phyloP scores from a whole-genome alignment of 2,329 filamentous ascomycete species.

The Neofusicoccum umdonicola region DNA sequence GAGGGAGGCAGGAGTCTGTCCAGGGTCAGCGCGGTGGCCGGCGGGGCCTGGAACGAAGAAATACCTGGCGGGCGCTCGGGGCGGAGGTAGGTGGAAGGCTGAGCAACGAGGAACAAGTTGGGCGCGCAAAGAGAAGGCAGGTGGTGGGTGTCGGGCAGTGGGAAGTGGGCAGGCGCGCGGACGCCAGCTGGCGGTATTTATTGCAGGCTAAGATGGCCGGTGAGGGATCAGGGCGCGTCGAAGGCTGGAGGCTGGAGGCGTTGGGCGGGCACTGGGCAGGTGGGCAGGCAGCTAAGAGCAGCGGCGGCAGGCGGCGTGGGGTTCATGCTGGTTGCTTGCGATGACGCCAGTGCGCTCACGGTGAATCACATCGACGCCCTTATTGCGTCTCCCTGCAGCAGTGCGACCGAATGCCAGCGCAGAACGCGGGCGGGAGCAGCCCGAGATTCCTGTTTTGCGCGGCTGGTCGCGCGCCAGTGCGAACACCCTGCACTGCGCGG shows the following conservation, averaged over 20 bases:
- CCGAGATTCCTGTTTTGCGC: slow-evolving; percentile 4
- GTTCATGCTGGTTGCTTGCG: background rate
- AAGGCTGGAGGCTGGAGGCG: slow-evolving; percentile 6
- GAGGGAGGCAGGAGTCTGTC: background rate
- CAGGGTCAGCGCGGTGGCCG: background rate
- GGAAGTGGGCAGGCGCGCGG: slow-evolving; percentile 11
- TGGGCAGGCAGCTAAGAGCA: background rate
- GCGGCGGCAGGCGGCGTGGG: background rate
- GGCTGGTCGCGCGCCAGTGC: background rate
- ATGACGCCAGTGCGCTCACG: slow-evolving; percentile 1
- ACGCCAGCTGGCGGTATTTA: slow-evolving; percentile 6
- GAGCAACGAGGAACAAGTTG: slow-evolving; percentile 4
- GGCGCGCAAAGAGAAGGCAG: slow-evolving; percentile 9
- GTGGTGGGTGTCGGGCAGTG: background rate
- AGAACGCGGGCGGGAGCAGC: background rate
- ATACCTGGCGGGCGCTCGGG: background rate
- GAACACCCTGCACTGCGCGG: background rate
- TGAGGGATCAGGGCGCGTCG: background rate
- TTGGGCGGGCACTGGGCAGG: background rate
- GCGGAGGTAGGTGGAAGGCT: background rate
- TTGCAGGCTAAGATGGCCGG: background rate
- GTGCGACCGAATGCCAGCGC: background rate
- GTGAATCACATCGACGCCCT: slow-evolving; percentile 3
- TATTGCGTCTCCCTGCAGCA: slow-evolving; percentile 8
- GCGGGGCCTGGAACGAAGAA: background rate